Percentiles rank a stretch among this genome's conserved stretches.
Conservation (phyloP, 1,284 basidiomycete species). For the Takashimella tepidaria region DNA sequence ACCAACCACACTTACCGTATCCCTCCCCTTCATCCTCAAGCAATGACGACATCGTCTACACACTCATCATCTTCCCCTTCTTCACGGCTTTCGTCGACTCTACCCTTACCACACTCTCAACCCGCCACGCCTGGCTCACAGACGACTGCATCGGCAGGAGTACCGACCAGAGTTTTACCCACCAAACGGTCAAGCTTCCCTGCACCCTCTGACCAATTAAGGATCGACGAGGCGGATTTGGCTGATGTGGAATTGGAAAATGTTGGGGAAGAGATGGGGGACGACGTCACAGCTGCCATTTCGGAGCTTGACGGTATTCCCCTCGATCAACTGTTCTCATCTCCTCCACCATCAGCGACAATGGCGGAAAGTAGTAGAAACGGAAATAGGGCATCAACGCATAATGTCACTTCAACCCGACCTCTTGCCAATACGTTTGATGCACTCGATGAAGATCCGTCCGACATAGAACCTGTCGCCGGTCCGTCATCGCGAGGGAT, state of each 20-base stretch:
- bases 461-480: no score
- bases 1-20: no score
- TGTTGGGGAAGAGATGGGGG: conserved; percentile 56
- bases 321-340: conserved; percentile 25
- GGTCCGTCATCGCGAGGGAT: not conserved
- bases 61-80: no score
- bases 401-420: no score
- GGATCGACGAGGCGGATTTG: conserved; percentile 4
- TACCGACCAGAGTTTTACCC: not conserved
- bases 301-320: conserved; percentile 25
- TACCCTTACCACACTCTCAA: conserved; percentile 3
- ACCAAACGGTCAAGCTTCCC: conserved; percentile 1
- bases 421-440: no score
- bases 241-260: conserved; percentile 40
- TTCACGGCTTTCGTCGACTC: conserved; percentile 1
- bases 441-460: no score
- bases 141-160: not conserved
- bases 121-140: not conserved
- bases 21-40: no score
- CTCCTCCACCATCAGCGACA: conserved; percentile 19
- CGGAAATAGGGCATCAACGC: no score
- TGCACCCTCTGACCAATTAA: conserved; percentile 3
- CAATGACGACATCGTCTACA: no score
- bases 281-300: conserved; percentile 45
- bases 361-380: no score